Evolutionary conservation across 495 filamentous ascomycete genomes (phyloP), one percentile per base, ranked within the genome.

Genomic region (Xylaria venustula): DNA sequence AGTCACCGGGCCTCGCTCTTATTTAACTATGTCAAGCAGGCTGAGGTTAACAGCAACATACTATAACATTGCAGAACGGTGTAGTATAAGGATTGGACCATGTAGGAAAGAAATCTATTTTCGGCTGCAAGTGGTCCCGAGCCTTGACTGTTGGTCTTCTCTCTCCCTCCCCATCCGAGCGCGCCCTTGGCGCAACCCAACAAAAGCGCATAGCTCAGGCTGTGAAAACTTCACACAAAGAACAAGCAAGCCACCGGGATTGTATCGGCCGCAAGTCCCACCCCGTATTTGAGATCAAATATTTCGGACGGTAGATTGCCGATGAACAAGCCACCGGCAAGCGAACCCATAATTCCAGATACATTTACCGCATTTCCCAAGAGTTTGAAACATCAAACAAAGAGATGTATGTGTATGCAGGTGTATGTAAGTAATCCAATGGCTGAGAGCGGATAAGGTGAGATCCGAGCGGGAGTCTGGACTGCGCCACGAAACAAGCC

Each of bases 311-410:
- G 40, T 9, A 55, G 0, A 30, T 19, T 45, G 7, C 53, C 53
- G 53, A n/a, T n/a, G 53, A n/a, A 55, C 15, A 45, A 55, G 53
- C 53, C 53, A 55, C 53, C 37, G 34, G 53, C 9, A 1, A 32
- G 22, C 7, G 40, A 15, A 37, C 23, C 17, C 42, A 22, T 2
- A 25, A 30, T 54, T 42, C 28, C 37, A 37, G 44, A 44, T 15
- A 2, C 25, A 32, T 54, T 44, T n/a, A 34, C 30, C 30, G n/a
- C n/a, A n/a, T n/a, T n/a, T n/a, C n/a, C n/a, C n/a, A n/a, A n/a
- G n/a, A n/a, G n/a, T n/a, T n/a, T n/a, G n/a, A n/a, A n/a, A n/a
- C 30, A 5, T 55, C 37, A 55, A 55, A 55, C 53, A 45, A 55
- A 32, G 30, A 37, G 49, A 28, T 52, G 49, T n/a, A n/a, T n/a